phyloP scores from a whole-genome alignment of 768 basidiomycete genomes.

The Daedaleopsis nitida region DNA sequence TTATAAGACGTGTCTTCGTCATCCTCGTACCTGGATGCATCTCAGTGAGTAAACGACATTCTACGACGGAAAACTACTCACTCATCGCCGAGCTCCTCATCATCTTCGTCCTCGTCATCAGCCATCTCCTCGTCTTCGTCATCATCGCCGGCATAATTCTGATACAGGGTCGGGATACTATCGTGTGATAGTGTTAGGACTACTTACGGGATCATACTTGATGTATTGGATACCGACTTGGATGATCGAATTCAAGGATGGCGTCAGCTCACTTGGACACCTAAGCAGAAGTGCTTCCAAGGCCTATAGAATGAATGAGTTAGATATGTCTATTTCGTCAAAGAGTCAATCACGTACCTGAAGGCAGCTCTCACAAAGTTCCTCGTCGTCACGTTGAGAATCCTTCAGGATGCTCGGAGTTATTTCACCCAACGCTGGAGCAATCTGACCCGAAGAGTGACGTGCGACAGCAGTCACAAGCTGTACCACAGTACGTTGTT shows the following conservation, averaged over 20 bases:
- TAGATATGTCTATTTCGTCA: neutral
- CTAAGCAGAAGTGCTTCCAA: slow-evolving; percentile 83
- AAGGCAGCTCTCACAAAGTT: slow-evolving; percentile 76
- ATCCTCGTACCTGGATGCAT: slow-evolving; percentile 81
- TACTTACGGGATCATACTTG: slow-evolving; percentile 89
- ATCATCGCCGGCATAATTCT: slow-evolving; percentile 80
- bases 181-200: slow-evolving; percentile 30
- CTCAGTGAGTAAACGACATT: slow-evolving; percentile 1
- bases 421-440: slow-evolving; percentile 59
- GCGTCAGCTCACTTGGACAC: slow-evolving; percentile 80
- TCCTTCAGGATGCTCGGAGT: slow-evolving; percentile 74
- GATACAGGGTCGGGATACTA: neutral
- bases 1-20: slow-evolving; percentile 99
- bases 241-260: slow-evolving; percentile 68
- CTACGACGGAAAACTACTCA: slow-evolving; percentile 31
- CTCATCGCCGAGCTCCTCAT: slow-evolving; percentile 71
- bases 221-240: slow-evolving; percentile 76
- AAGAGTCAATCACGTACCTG: slow-evolving; percentile 49
- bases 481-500: slow-evolving; percentile 76
- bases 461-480: slow-evolving; percentile 80
- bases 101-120: slow-evolving; percentile 76
- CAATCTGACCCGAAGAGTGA: slow-evolving; percentile 68
- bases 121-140: slow-evolving; percentile 64
- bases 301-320: slow-evolving; percentile 47
- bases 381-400: slow-evolving; percentile 76